Base-by-base conservation (phyloP, 108 stramenopile genomes). In the Licmophora abbreviata region DNA sequence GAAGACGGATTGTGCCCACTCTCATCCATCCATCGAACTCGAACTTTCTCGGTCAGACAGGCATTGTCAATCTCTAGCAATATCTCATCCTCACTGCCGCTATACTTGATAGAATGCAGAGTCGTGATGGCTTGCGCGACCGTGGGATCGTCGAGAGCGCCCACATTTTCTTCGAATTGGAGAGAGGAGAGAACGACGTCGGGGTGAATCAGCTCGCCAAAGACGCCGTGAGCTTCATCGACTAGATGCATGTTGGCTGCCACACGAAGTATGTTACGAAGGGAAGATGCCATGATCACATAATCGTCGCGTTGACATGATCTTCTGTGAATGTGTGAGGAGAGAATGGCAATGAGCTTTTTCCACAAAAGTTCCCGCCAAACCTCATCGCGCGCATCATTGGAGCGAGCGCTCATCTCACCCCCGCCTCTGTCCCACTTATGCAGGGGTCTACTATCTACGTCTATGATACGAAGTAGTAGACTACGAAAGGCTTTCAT, bases 11-110 rank as follows among this genome's bases (percentile, higher is more conserved):
- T 30, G 5, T 5, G 15, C 15, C 46, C 46, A 27, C 46, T n/a
- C 15, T 20, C 21, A 30, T 48, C 46, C 3, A 48, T 20, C 15
- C 21, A 48, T 27, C 46, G 46, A 3, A 48, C 29, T 30, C 46
- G 46, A 20, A 48, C 5, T 5, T 18, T 17, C 15, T 29, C 15
- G 2, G 18, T 23, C 1, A 40, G 20, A 30, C 3, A 48, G 3
- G 46, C 5, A 23, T 48, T 48, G 5, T 48, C 46, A 4, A 48
- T 29, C 24, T 48, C 46, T 23, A 48, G 24, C 4, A 27, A 2
- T 17, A 48, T 48, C 46, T 20, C 21, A n/a, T n/a, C n/a, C 20
- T 40, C 38, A 40, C 18, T 18, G 2, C 18, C 18, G 15, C 18
- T 40, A 5, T 40, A 40, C 38, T 15, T 18, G 20, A 40, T 15